A percentile compares a stretch with the other conserved stretches of the same genome.
Evolutionary conservation across 140 eudicot genomes (phyloP).

Genomic region (Cichorium intybus): DNA sequence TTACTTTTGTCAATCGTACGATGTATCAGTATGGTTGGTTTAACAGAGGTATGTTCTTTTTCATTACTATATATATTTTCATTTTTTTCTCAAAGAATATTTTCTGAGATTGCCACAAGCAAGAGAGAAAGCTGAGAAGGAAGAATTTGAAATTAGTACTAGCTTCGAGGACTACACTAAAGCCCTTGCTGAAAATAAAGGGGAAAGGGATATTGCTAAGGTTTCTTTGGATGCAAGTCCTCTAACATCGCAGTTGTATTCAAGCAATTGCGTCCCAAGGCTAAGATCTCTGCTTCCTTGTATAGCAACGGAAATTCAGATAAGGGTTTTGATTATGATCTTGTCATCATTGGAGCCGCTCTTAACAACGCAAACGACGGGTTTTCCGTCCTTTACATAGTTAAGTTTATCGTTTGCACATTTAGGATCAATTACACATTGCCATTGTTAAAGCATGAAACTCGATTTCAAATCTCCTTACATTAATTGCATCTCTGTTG

Average conservation of each 20-base stretch:
- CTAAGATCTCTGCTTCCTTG: slow-evolving; percentile 41
- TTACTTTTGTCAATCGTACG: slow-evolving; percentile 1
- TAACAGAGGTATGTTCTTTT: slow-evolving; percentile 68
- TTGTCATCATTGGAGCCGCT: slow-evolving; percentile 92
- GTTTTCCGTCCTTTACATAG: too few relatives aligned
- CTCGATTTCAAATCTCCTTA: too few relatives aligned
- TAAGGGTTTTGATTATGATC: slow-evolving; percentile 68
- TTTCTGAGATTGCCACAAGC: slow-evolving; percentile 73
- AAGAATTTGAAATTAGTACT: slow-evolving; percentile 88
- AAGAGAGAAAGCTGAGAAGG: slow-evolving; percentile 91
- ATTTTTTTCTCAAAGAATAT: background rate
- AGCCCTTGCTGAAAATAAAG: slow-evolving; percentile 98
- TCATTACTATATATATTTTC: too few relatives aligned
- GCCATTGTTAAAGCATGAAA: background rate
- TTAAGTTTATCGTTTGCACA: background rate
- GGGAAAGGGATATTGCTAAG: slow-evolving; percentile 98
- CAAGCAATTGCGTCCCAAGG: slow-evolving; percentile 15
- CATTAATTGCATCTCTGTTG: too few relatives aligned
- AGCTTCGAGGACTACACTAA: slow-evolving; percentile 99
- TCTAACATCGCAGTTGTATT: slow-evolving; percentile 67
- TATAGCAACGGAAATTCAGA: slow-evolving; percentile 51
- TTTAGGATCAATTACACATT: background rate
- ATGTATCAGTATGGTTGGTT: slow-evolving; percentile 84
- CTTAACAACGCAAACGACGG: slow-evolving; percentile 45
- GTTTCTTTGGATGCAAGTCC: slow-evolving; percentile 36